These are phyloP conservation scores for Dactylellina parvicollis DNA, from an alignment of 2,329 filamentous ascomycete genomes.

Conservation along the genomic window DNA sequence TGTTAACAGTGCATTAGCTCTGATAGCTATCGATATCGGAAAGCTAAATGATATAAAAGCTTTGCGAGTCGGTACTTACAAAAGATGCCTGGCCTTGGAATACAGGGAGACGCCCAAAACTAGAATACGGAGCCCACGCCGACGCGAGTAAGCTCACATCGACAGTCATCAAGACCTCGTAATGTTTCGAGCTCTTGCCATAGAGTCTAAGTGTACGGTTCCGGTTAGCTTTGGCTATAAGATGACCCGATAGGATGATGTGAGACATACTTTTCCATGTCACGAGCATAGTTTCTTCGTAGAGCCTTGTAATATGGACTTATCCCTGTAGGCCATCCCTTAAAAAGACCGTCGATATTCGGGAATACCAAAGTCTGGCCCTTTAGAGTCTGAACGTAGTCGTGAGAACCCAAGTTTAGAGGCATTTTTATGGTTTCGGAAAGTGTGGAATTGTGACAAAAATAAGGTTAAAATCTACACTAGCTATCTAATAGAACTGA, in stretches of 20 bases:
- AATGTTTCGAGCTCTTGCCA: constrained; percentile 23
- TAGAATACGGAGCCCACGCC: constrained; percentile 42
- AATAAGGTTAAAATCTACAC: too few species aligned
- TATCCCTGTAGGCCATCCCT: constrained; percentile 40
- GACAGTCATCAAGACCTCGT: constrained; percentile 17
- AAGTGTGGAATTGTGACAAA: too few species aligned
- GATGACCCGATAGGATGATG: too few species aligned
- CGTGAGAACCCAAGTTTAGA: constrained; percentile 50
- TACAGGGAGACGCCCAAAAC: constrained; percentile 30
- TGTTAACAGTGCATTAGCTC: too few species aligned
- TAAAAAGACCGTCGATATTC: constrained; percentile 40
- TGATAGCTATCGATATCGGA: too few species aligned
- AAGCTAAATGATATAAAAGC: too few species aligned
- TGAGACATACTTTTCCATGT: constrained; percentile 39
- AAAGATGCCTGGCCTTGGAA: constrained; percentile 28
- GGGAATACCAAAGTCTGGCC: constrained; percentile 53
- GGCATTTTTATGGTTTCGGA: too few species aligned
- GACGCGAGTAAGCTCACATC: constrained; percentile 25
- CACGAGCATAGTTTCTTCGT: constrained; percentile 25
- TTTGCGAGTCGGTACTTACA: constrained; percentile 18
- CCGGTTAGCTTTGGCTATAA: too few species aligned
- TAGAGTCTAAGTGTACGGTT: not conserved
- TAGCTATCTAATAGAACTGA: too few species aligned
- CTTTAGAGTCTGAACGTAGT: constrained; percentile 54
- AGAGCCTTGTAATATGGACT: constrained; percentile 41